Base-by-base conservation (phyloP, 805 yeast genomes). In the Starmerella sirachaensis region DNA sequence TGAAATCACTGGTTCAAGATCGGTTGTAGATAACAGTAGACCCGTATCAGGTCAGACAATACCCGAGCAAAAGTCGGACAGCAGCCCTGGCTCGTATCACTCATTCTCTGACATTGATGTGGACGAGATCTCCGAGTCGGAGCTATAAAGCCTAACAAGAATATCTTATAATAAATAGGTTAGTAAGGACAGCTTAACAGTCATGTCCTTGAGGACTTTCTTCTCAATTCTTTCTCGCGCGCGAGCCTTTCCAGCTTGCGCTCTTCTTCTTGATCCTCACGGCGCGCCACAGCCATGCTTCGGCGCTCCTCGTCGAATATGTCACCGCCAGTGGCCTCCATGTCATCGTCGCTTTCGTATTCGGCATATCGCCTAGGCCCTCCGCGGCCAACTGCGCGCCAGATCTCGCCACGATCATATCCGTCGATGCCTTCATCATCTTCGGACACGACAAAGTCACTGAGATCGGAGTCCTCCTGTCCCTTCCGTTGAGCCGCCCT, bases 301-400 rank as follows among this genome's bases (percentile, higher is more conserved):
- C 70, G 53, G 43, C 64, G 70, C 58, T 88, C 98, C 52, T 88
- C 98, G 40, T 73, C 81, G 29, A 84, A 61, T 18, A 91, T 74
- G 46, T 88, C 96, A 19, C 76, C 76, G 19, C 95, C 96, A 1
- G 91, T 78, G 3, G 95, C 95, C 55, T 88, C 97, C 96, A 91
- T 88, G 51, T 82, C 84, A 41, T 69, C 76, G 33, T 50, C 62
- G 27, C 61, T 69, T 18, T 65, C 64, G 19, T 50, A 51, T 22
- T 69, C 70, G 38, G 70, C 74, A 37, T 67, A 65, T 35, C 66
- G 62, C 25, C 60, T 58, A 0, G 62, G 49, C 31, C 83, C 63
- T 38, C 68, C 64, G 41, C 66, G 67, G 3, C 74, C 77, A 57
- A 86, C 80, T 58, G 88, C 69, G 14, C 76, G 72, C 95, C 95